phyloP scores from a whole-genome alignment of 768 basidiomycete species.

The Rhodotorula sphaerocarpa region DNA sequence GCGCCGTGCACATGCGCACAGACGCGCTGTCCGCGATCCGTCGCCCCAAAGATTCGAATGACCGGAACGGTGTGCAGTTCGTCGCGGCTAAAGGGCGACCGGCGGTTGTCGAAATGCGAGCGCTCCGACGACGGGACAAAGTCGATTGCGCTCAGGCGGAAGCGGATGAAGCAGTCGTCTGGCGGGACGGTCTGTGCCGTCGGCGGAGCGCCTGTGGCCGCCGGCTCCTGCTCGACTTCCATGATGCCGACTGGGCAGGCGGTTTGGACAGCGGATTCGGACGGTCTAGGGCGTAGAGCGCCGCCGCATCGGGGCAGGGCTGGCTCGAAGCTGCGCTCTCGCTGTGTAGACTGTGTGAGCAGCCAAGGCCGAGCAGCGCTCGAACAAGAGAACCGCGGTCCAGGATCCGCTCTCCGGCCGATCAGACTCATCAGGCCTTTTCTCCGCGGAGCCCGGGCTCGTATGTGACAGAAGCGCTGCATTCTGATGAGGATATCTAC shows the following conservation, averaged over 20 bases:
- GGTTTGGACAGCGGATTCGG: too few relatives aligned
- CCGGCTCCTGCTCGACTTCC: neutral
- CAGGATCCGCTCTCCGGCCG: too few relatives aligned
- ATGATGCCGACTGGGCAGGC: neutral
- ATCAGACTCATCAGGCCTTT: too few relatives aligned
- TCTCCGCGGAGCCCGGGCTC: too few relatives aligned
- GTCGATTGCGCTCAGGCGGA: conserved; percentile 26
- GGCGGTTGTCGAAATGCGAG: conserved; percentile 16
- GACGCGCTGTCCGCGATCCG: conserved; percentile 64
- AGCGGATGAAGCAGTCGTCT: conserved; percentile 12
- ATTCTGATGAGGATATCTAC: too few relatives aligned
- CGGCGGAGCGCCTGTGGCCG: neutral
- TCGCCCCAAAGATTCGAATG: conserved; percentile 75
- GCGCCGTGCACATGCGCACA: conserved; percentile 88
- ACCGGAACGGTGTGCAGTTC: conserved; percentile 50
- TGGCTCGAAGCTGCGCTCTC: too few relatives aligned
- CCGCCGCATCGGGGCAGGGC: too few relatives aligned
- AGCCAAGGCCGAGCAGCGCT: too few relatives aligned
- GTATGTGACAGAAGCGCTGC: too few relatives aligned
- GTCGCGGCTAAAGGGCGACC: conserved; percentile 18
- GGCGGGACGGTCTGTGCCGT: neutral
- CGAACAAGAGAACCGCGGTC: too few relatives aligned
- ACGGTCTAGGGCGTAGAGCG: too few relatives aligned
- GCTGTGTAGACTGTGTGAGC: too few relatives aligned
- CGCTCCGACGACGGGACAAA: neutral